Conservation (phyloP, 768 basidiomycete species). For the Dacryopinax primogenitus region DNA sequence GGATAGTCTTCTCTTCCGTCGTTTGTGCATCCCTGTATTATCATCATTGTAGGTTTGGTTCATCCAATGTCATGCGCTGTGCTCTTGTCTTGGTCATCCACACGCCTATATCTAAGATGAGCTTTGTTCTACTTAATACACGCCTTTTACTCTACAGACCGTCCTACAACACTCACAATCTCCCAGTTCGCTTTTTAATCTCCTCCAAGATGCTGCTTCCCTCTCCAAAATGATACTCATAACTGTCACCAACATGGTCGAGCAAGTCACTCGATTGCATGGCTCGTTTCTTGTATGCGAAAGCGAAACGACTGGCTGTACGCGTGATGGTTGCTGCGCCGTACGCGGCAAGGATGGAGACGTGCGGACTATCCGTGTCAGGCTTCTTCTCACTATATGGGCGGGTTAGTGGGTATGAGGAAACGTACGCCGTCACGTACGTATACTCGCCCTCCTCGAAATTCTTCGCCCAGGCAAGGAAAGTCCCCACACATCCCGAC, state of each 20-base stretch:
- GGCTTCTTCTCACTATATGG: slow-evolving; percentile 28
- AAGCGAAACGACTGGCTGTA: slow-evolving; percentile 64
- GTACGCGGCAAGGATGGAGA: slow-evolving; percentile 74
- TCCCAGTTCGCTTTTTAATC: background rate
- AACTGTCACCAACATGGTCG: slow-evolving; percentile 46
- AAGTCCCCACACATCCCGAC: slow-evolving; percentile 72
- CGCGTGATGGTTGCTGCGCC: slow-evolving; percentile 84
- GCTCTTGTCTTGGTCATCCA: no score
- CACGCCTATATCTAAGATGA: background rate
- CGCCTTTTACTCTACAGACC: background rate
- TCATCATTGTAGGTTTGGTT: background rate
- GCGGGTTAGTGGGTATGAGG: slow-evolving; percentile 44
- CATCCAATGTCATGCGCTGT: background rate
- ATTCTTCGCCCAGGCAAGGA: slow-evolving; percentile 91
- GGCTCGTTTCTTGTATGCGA: slow-evolving; percentile 58
- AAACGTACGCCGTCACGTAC: slow-evolving; percentile 31
- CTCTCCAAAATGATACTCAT: slow-evolving; percentile 57
- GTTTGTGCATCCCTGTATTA: background rate
- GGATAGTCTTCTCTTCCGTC: background rate
- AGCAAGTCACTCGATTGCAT: slow-evolving; percentile 71
- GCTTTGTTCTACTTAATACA: background rate
- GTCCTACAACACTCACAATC: background rate
- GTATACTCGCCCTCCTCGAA: slow-evolving; percentile 77
- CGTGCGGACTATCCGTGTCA: slow-evolving; percentile 26
- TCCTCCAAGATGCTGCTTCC: background rate